These are phyloP conservation scores for Tripterygium wilfordii DNA, from an alignment of 177 flowering plant genomes.

Conservation along the genomic window DNA sequence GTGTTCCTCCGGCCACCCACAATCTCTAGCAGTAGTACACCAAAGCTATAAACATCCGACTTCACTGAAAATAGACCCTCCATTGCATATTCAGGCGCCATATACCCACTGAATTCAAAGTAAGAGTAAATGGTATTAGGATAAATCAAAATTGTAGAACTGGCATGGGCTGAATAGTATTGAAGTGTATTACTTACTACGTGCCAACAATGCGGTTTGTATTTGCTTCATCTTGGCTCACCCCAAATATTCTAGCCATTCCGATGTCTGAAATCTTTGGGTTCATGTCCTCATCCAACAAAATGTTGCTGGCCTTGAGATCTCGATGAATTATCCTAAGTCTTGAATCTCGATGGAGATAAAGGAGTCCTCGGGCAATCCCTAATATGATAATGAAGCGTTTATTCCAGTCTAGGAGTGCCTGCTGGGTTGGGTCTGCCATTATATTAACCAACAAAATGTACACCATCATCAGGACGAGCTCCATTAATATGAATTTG, in stretches of 20 bases:
- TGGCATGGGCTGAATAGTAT: neutral
- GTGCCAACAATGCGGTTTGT: slow-evolving; percentile 16
- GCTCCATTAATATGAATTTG: too few relatives aligned
- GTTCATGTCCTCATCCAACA: slow-evolving; percentile 10
- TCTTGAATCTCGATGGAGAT: slow-evolving; percentile 13
- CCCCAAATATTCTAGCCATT: slow-evolving; percentile 12
- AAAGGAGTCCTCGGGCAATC: slow-evolving; percentile 12
- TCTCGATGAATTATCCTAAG: slow-evolving; percentile 10
- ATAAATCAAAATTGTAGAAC: neutral
- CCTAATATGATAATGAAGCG: slow-evolving; percentile 9
- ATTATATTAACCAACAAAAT: neutral
- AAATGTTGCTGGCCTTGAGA: slow-evolving; percentile 11
- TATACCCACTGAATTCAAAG: slow-evolving; percentile 32
- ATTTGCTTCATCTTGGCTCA: slow-evolving; percentile 7
- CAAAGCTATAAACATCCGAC: slow-evolving; percentile 45
- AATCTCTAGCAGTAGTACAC: slow-evolving; percentile 33
- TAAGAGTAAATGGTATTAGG: neutral
- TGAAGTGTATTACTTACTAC: neutral
- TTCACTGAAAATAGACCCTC: slow-evolving; percentile 43
- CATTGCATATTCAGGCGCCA: slow-evolving; percentile 52
- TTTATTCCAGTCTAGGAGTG: slow-evolving; percentile 3
- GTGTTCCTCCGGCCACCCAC: slow-evolving; percentile 33
- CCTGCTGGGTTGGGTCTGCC: slow-evolving; percentile 31
- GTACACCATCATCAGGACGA: too few relatives aligned
- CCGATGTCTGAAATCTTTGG: slow-evolving; percentile 18